Evolutionary conservation across 176 grass and related monocot species (phyloP), one percentile per base, ranked within the genome.

Genomic region (Oryza officinalis): DNA sequence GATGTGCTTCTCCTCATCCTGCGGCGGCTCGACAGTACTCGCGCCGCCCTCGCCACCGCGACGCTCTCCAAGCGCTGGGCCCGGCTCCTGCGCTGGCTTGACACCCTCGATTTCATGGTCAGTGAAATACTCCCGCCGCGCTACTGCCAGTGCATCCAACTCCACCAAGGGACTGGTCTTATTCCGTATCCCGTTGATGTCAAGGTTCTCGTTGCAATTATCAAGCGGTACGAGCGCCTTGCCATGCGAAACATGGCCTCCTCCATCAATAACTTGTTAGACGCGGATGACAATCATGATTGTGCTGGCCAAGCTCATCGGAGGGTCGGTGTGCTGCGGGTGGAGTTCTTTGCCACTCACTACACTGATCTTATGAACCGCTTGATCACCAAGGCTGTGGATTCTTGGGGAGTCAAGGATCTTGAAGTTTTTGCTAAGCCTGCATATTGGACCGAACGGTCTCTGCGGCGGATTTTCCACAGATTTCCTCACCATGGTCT

Each of bases 31-130:
- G 17, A 33, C 46, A n/a, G n/a, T n/a, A 75, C 72, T 9, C 72
- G 46, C 27, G 15, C 44, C 0, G 71, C 71, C 4, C 26, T 74
- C 44, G 15, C 26, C 26, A 74, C 44, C 14, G 44, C 72, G 0
- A 8, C 54, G 57, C 57, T 86, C n/a, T 86, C 84, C 9, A 80
- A 49, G 75, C 57, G 76, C 6, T 80, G 84, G 84, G 30, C 30
- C 10, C 0, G 2, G 41, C 67, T 80, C 10, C 68, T 22, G 2
- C 40, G 20, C 2, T 22, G 17, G 8, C 9, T 85, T 17, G 27
- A 69, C 10, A 2, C 20, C 49, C 37, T 85, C 13, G 3, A 64
- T 20, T 70, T 85, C 66, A 37, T n/a, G 35, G 83, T 79, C 27
- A 79, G 4, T 5, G 75, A 78, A 20, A 63, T 37, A 2, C 37